Evolutionary conservation across 163 green algal genomes (phyloP).

Genomic region (Volvox carteri): DNA sequence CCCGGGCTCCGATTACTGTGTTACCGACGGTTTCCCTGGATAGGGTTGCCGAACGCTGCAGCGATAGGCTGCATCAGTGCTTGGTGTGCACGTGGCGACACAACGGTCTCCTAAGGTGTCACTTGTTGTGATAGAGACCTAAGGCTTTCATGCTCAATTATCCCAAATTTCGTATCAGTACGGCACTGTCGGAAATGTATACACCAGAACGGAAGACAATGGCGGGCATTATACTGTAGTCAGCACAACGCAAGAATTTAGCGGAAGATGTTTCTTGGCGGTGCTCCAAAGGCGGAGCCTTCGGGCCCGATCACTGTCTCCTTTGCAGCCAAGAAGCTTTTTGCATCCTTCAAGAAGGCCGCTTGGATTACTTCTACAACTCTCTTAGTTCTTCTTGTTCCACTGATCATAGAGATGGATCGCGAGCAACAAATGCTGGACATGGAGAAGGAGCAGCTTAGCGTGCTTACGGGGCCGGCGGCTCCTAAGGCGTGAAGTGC

Average conservation of each 20-base stretch:
- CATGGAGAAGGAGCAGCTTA: conserved; percentile 95
- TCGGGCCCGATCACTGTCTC: conserved; percentile 31
- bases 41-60: no score
- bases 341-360: conserved; percentile 89
- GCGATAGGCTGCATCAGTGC: no score
- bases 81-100: background rate
- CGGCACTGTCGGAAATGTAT: background rate
- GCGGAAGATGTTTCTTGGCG: conserved; percentile 31
- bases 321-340: conserved; percentile 69
- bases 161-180: background rate
- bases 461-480: conserved; percentile 80
- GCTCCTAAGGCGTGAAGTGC: conserved; percentile 46
- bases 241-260: background rate
- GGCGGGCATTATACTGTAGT: background rate
- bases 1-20: no score
- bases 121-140: background rate
- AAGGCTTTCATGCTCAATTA: background rate
- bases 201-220: background rate
- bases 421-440: conserved; percentile 94
- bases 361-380: conserved; percentile 94
- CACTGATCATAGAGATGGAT: conserved; percentile 98
- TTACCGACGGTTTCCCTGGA: no score
- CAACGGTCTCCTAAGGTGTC: background rate
- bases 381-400: conserved; percentile 93
- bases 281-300: conserved; percentile 39